Evolutionary conservation across 192 early-diverging fungal species (phyloP), one percentile per base, ranked within the genome.

Genomic region (Coemansia sp.): DNA sequence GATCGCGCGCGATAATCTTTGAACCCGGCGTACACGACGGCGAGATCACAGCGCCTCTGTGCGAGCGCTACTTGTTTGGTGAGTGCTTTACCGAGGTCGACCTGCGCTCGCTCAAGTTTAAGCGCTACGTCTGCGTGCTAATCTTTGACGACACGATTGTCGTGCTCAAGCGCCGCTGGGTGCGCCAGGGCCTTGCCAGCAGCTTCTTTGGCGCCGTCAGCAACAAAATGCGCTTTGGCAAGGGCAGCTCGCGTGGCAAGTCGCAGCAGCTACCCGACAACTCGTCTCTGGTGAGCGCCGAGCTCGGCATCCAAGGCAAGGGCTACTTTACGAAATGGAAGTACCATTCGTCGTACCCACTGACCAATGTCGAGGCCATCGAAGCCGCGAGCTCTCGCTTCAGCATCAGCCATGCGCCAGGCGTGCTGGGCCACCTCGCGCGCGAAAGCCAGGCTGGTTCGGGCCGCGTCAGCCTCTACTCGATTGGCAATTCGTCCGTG

Each of bases 321-420:
- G 89, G 89, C 7, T 89, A 90, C 67, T 90, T 83, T 75, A 89
- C 87, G 40, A 89, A 89, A 73, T 90, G 89, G 89, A 88, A 90
- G 73, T 84, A 82, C 64, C 86, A 87, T 42, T 83, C 87, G 19
- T 80, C 73, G 31, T 90, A 89, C 67, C 80, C 85, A 3, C 65
- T 90, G 6, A 56, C 76, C 25, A 85, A 74, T 27, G 77, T 88
- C 12, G 89, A 90, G 54, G 85, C 87, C 2, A 77, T 89, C 10
- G 87, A 87, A 43, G 84, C 86, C 17, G 86, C 87, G 20, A 87
- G 86, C 54, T 79, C 82, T 32, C 70, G 77, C 19, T 84, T 84
- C 46, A 77, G 82, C 53, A 67, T 76, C 24, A 73, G 45, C 27
- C 77, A 84, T 22, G 39, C 82, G 56, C 73, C 84, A 11, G 68